phyloP scores from a whole-genome alignment of 192 early-diverging fungal species.

The Coemansia sp. region DNA sequence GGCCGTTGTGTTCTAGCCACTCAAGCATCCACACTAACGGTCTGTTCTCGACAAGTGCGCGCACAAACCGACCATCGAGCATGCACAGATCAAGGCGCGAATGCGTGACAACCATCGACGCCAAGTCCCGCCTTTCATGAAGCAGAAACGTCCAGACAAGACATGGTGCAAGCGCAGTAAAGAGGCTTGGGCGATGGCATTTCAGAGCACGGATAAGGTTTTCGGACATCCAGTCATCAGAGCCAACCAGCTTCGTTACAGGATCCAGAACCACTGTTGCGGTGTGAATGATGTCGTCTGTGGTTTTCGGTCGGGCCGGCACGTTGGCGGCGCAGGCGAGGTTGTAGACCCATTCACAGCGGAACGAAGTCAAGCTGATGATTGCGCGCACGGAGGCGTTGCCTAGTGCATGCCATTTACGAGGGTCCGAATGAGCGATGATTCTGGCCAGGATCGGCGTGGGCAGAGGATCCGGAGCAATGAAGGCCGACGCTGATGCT shows the following conservation, averaged over 20 bases:
- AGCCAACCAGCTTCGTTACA: conserved; percentile 14
- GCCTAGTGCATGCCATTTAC: conserved; percentile 9
- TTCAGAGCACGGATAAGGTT: conserved; percentile 31
- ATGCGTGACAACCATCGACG: conserved; percentile 14
- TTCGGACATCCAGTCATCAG: conserved; percentile 25
- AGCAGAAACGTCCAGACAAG: conserved; percentile 21
- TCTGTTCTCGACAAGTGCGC: conserved; percentile 10
- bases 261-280: conserved; percentile 14
- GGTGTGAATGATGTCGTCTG: conserved; percentile 13
- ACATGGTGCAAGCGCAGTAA: conserved; percentile 13
- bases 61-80: conserved; percentile 17
- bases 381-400: conserved; percentile 10
- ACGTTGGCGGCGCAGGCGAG: conserved; percentile 8
- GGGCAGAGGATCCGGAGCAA: conserved; percentile 10
- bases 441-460: conserved; percentile 23
- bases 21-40: conserved; percentile 21
- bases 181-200: conserved; percentile 8
- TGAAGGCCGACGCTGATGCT: not conserved
- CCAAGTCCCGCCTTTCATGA: not conserved
- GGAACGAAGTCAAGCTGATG: conserved; percentile 29
- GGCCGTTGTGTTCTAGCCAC: conserved; percentile 18
- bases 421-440: conserved; percentile 29
- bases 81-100: conserved; percentile 4
- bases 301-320: not conserved
- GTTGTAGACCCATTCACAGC: conserved; percentile 25